These are phyloP conservation scores for Sporothrix luriei DNA, from an alignment of 2,329 filamentous ascomycete species.

Conservation along the genomic window DNA sequence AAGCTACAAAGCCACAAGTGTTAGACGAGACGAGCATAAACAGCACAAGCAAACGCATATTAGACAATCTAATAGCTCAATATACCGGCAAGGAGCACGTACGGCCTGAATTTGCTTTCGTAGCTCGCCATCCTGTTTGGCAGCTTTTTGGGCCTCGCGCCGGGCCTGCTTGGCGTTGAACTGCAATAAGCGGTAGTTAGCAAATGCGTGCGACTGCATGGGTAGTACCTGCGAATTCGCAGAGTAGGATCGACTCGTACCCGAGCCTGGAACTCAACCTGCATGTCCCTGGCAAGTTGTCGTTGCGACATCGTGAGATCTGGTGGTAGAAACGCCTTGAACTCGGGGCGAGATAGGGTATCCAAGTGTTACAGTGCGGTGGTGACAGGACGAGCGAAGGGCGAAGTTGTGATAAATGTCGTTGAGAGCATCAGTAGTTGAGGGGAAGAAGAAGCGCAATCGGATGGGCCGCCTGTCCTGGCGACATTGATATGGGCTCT, in stretches of 20 bases:
- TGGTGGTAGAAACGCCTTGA: not conserved
- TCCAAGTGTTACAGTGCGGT: too few relatives aligned
- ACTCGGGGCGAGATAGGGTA: not conserved
- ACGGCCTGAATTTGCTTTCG: constrained; percentile 65
- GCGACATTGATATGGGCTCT: not conserved
- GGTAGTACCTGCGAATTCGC: too few relatives aligned
- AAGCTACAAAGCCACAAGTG: constrained; percentile 42
- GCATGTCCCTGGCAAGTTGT: constrained; percentile 62
- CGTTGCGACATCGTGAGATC: constrained; percentile 57
- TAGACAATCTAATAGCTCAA: not conserved
- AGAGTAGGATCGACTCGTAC: constrained; percentile 40
- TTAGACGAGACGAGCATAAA: not conserved
- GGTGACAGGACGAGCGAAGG: not conserved
- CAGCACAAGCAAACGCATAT: not conserved
- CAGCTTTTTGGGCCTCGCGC: constrained; percentile 62
- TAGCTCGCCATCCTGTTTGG: constrained; percentile 62
- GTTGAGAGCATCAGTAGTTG: not conserved
- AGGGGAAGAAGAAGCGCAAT: not conserved
- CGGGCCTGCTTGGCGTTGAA: constrained; percentile 66
- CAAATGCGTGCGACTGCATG: not conserved
- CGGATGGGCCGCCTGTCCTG: not conserved
- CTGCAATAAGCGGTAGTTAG: constrained; percentile 38
- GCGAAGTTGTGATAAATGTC: not conserved
- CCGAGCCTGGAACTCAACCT: constrained; percentile 65
- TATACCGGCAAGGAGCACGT: not conserved